A percentile compares a stretch with the other conserved stretches of the same genome.
Evolutionary conservation across 2,329 filamentous ascomycete genomes (phyloP).

Genomic region (Elsinoe perseae): DNA sequence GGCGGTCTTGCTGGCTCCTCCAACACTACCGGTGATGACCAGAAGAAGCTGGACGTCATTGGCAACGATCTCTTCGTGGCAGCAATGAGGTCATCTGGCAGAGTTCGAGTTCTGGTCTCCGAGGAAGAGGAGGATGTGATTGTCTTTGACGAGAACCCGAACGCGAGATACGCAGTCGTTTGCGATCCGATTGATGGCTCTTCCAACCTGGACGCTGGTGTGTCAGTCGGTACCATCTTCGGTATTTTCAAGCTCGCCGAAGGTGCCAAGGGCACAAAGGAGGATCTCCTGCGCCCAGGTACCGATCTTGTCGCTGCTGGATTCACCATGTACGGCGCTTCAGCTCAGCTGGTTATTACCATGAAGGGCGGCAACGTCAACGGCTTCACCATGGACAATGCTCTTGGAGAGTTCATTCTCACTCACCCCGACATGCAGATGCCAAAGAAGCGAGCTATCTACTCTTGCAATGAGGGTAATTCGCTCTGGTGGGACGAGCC

Average conservation of each 20-base stretch:
- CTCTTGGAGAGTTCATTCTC: slow-evolving; percentile 96
- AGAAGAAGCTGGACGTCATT: slow-evolving; percentile 99
- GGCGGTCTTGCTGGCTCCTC: slow-evolving; percentile 90
- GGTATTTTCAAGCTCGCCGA: slow-evolving; percentile 85
- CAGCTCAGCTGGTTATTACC: slow-evolving; percentile 90
- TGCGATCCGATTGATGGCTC: slow-evolving; percentile 98
- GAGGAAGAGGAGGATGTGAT: slow-evolving; percentile 95
- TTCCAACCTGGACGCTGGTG: slow-evolving; percentile 94
- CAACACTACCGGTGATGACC: slow-evolving; percentile 93
- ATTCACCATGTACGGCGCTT: slow-evolving; percentile 99
- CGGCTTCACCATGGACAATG: slow-evolving; percentile 95
- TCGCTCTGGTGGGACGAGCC: slow-evolving; percentile 89
- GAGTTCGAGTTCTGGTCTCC: slow-evolving; percentile 87
- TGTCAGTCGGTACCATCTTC: slow-evolving; percentile 97
- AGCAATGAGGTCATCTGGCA: slow-evolving; percentile 86
- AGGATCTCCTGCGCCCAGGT: slow-evolving; percentile 82
- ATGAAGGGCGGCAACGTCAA: slow-evolving; percentile 91
- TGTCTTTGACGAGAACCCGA: slow-evolving; percentile 66
- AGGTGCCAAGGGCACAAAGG: slow-evolving; percentile 62
- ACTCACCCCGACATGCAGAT: slow-evolving; percentile 92
- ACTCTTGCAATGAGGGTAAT: slow-evolving; percentile 98
- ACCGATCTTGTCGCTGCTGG: slow-evolving; percentile 87
- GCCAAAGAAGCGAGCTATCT: slow-evolving; percentile 73
- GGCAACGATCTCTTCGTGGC: slow-evolving; percentile 97
- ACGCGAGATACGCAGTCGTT: slow-evolving; percentile 82